Percentiles rank a stretch among this genome's conserved stretches.
phyloP scores from a whole-genome alignment of 805 yeast genomes.

The Starmerella vaccinii region DNA sequence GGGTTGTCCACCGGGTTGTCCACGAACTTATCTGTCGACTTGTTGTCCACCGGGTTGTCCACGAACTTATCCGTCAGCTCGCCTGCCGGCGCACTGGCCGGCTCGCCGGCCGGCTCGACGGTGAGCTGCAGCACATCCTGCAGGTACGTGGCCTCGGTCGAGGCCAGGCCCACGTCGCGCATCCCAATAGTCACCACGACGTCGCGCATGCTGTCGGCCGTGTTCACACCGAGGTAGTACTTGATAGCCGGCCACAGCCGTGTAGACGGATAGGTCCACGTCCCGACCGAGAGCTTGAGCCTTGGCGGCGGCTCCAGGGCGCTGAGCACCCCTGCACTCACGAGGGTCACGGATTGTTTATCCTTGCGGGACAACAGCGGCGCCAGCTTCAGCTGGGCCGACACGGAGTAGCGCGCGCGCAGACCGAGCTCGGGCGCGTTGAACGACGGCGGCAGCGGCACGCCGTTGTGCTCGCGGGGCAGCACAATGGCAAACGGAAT shows the following conservation, averaged over 20 bases:
- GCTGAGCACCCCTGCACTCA: background rate
- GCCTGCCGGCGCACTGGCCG: too few relatives aligned
- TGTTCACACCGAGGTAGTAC: background rate
- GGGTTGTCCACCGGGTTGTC: too few relatives aligned
- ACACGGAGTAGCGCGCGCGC: background rate
- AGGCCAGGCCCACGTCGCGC: background rate
- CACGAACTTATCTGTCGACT: too few relatives aligned
- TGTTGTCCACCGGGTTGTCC: too few relatives aligned
- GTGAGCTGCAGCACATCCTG: background rate
- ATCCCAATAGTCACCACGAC: background rate
- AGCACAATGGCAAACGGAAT: background rate
- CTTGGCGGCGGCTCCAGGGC: background rate
- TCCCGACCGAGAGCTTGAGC: background rate
- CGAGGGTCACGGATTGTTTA: background rate
- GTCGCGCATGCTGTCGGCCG: background rate
- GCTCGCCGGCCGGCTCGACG: too few relatives aligned
- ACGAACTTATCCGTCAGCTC: too few relatives aligned
- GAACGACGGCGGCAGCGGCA: background rate
- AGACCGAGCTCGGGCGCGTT: background rate
- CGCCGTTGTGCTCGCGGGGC: background rate
- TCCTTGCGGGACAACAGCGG: background rate
- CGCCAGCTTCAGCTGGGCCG: background rate
- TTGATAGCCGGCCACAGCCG: background rate
- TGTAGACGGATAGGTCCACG: background rate
- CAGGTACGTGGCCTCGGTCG: background rate